Evolutionary conservation across 129 eudicot genomes (phyloP).

Genomic region (Sambucus nigra): DNA sequence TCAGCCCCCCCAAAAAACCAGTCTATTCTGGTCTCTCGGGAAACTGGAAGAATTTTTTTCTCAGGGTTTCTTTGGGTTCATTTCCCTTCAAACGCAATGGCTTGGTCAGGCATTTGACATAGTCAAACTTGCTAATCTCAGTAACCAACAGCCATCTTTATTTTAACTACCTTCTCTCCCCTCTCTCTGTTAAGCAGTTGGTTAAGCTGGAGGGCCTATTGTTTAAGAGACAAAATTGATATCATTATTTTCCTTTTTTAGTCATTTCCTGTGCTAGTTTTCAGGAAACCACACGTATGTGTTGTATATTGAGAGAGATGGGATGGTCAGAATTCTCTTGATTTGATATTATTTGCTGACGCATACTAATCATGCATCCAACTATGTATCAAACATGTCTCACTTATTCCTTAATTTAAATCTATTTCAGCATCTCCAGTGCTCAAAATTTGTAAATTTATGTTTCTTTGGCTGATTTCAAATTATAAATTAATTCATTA

Average conservation of each 20-base stretch:
- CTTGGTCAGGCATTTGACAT: slow-evolving; percentile 21
- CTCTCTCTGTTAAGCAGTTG: background rate
- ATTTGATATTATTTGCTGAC: too few species aligned
- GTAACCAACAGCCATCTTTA: background rate
- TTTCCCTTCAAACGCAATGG: slow-evolving; percentile 8
- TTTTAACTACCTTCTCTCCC: slow-evolving; percentile 2
- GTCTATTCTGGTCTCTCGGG: slow-evolving; percentile 36
- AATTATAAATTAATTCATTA: too few species aligned
- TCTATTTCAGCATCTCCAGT: too few species aligned
- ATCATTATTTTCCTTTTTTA: background rate
- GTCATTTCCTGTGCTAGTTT: background rate
- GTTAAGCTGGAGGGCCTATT: too few species aligned
- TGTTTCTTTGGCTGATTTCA: too few species aligned
- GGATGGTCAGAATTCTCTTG: too few species aligned
- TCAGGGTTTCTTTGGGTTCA: slow-evolving; percentile 9
- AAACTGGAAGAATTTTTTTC: slow-evolving; percentile 30
- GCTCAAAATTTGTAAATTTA: too few species aligned
- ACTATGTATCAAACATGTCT: too few species aligned
- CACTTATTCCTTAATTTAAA: too few species aligned
- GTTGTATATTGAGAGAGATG: too few species aligned
- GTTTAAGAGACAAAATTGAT: background rate
- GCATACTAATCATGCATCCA: too few species aligned
- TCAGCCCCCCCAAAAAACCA: slow-evolving; percentile 41
- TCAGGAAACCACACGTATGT: too few species aligned
- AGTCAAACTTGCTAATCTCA: slow-evolving; percentile 10